Conservation (phyloP, 768 basidiomycete genomes). For the Omphalotus guepiniiformis region DNA sequence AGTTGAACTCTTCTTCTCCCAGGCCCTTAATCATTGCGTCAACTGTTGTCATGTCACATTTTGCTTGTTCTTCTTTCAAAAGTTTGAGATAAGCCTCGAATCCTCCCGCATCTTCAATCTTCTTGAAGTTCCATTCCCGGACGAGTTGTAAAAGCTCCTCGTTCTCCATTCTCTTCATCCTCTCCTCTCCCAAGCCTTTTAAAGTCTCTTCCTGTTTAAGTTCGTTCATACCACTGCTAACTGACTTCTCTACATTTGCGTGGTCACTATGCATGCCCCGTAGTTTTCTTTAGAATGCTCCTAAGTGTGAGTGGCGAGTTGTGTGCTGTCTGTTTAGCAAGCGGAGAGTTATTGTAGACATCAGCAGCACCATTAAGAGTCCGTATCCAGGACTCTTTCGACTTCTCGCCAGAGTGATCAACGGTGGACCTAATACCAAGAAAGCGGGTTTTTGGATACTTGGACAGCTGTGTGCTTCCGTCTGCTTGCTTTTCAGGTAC, state of each 20-base stretch:
- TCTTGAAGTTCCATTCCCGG: neutral
- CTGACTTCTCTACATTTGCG: neutral
- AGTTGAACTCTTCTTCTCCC: neutral
- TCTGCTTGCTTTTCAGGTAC: too few species aligned
- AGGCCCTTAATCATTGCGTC: conserved; percentile 6
- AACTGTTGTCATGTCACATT: conserved; percentile 1
- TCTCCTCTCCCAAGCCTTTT: conserved; percentile 6
- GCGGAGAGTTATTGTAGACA: too few species aligned
- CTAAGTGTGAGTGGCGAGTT: too few species aligned
- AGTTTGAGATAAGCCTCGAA: neutral
- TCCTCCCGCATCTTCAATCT: conserved; percentile 8
- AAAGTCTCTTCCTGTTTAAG: neutral
- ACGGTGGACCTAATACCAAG: too few species aligned
- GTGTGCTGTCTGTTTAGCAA: too few species aligned
- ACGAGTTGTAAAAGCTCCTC: neutral
- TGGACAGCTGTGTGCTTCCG: too few species aligned
- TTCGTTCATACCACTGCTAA: conserved; percentile 1
- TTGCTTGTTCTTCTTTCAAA: neutral
- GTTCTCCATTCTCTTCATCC: neutral
- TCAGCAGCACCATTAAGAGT: too few species aligned
- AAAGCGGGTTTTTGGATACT: too few species aligned
- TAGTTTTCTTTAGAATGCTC: too few species aligned
- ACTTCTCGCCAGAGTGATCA: too few species aligned
- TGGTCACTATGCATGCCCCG: neutral
- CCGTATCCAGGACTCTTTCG: too few species aligned